Base-by-base conservation (phyloP, 2,329 filamentous ascomycete species). In the Hyphodiscus sp. region DNA sequence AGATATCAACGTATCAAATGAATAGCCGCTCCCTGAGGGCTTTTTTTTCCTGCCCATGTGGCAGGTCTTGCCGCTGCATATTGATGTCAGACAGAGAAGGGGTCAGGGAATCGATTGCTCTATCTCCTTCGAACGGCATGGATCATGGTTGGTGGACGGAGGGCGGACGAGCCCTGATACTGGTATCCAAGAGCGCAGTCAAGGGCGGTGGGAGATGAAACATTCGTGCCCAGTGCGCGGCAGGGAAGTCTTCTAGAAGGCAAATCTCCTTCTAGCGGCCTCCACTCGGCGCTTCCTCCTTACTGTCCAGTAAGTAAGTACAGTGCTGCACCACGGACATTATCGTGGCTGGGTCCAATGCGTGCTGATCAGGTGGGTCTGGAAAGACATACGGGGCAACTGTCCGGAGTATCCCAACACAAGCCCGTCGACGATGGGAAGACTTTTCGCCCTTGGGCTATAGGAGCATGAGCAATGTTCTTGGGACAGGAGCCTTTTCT, bases 161-260 rank as follows among this genome's bases (percentile, higher is more conserved):
- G 23, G 23, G 8, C 8, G 23, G 8, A 26, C 23, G 33, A 38
- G 33, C 33, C 33, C 33, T 38, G 23, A 5, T 16, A 15, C 33
- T 38, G 23, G 2, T 16, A 15, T 47, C 23, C 38, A 48, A 42
- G 29, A 43, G 41, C 23, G 50, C 38, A 26, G 29, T 38, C 33
- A 44, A 44, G 50, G 23, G 43, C 20, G 11, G 13, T 38, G 23
- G 45, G 26, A 52, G 45, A 43, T 48, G 50, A 45, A 52, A 48
- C 45, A 30, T 43, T 41, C 38, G 19, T 42, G 38, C 41, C 38
- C 23, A 4, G 23, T 26, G 23, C 23, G 23, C 19, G 30, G 11
- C 33, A 38, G 11, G 33, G 44, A 23, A 48, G 13, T 20, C 45
- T 52, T 52, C 50, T 48, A 38, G 50, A 52, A 52, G 41, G 20